Base-by-base conservation (phyloP, 495 filamentous ascomycete genomes). In the Aspergillus egyptiacus region DNA sequence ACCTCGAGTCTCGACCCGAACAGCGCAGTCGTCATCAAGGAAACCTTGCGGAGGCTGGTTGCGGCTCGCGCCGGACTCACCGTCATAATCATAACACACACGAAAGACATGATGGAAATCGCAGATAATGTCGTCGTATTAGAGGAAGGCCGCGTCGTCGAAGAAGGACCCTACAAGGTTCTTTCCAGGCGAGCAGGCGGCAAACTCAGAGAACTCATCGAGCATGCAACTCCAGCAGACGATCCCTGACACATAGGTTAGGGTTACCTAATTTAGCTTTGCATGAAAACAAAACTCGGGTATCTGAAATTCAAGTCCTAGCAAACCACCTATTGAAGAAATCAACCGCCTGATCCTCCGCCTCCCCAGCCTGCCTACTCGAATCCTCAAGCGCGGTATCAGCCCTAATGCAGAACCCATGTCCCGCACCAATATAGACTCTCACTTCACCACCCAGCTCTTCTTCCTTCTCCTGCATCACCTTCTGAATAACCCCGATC, bases 61-160 rank as follows among this genome's bases (percentile, higher is more conserved):
- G 51, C 64, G 1, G 48, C 54, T 1, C 60, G 51, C 2, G 37
- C 53, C 5, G 68, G 70, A 17, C 58, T 77, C 13, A 77, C 74
- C 0, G 72, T 78, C 0, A 58, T 96, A 40, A 78, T 87, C 17
- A 80, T 96, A 22, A 94, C 88, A 55, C 90, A 95, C 67, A 72
- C 71, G 20, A 72, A 70, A 51, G 84, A 89, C 61, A 94, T 95
- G 87, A 94, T 95, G 81, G 70, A 76, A 40, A 79, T 85, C 37
- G 86, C 83, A 4, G 81, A 87, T 53, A 68, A 78, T 48, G 67
- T 94, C 5, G 67, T 89, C 3, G 76, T 94, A 47, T 48, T 95
- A 8, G 85, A 89, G 25, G 63, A 76, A 1, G 89, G 88, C 3
- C 45, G 55, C 14, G 76, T 87, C 4, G 80, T 84, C 0, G 87